Evolutionary conservation across 306 rosid species (phyloP).

Genomic region (Citrullus colocynthis): DNA sequence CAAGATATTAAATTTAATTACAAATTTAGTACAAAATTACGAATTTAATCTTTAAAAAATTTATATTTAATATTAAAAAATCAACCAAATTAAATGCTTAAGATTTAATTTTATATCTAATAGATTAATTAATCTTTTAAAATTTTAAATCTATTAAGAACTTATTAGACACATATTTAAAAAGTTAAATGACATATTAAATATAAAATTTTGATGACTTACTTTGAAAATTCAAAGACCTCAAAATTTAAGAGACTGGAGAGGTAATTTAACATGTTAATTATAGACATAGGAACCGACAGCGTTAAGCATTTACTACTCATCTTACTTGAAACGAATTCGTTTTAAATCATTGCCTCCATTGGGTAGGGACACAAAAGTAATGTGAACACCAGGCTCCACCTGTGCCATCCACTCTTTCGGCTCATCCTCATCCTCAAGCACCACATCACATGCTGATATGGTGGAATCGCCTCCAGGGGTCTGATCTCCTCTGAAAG

Average conservation of each 20-base stretch:
- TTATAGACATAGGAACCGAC: not conserved
- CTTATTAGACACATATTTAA: no score
- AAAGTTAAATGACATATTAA: no score
- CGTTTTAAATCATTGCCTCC: slow-evolving; percentile 87
- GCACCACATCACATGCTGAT: slow-evolving; percentile 42
- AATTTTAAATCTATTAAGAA: no score
- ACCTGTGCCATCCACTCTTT: slow-evolving; percentile 96
- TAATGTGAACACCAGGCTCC: slow-evolving; percentile 84
- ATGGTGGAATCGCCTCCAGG: slow-evolving; percentile 40
- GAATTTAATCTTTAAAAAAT: no score
- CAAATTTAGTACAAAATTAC: no score
- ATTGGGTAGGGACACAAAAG: slow-evolving; percentile 73
- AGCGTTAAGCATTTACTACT: not conserved
- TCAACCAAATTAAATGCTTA: no score
- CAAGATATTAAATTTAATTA: not conserved
- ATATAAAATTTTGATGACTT: no score
- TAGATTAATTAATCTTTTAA: no score
- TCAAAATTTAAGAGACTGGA: no score
- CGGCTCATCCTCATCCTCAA: slow-evolving; percentile 52
- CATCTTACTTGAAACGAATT: slow-evolving; percentile 67
- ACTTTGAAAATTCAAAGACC: no score
- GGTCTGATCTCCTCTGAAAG: slow-evolving; percentile 18
- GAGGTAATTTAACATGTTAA: not conserved
- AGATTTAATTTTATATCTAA: no score
- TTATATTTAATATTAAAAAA: no score